Percentiles rank a stretch among this genome's conserved stretches.
Conservation (phyloP, 192 early-diverging fungal species). For the Chytriomyces sp. region DNA sequence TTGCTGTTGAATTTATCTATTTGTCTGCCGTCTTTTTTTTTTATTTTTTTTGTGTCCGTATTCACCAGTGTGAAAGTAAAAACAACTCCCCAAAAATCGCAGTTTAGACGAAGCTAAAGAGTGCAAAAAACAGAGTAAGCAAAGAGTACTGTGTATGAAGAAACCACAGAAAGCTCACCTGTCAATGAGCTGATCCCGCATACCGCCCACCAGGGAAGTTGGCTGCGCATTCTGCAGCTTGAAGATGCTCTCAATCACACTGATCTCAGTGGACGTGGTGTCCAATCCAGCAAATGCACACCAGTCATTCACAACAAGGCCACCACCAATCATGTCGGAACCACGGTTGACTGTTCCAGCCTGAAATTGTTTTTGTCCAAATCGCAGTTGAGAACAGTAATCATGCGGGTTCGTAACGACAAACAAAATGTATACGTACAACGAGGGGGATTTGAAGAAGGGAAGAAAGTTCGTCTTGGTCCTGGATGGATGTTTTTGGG, state of each 20-base stretch:
- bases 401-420: background rate
- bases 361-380: constrained; percentile 36
- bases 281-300: constrained; percentile 95
- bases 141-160: background rate
- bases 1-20: background rate
- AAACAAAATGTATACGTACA: constrained; percentile 31
- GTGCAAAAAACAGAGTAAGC: background rate
- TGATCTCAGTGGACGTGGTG: constrained; percentile 94
- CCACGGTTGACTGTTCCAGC: constrained; percentile 99
- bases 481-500: constrained; percentile 92
- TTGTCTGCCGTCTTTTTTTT: no score
- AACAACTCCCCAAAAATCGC: background rate
- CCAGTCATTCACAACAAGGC: constrained; percentile 99
- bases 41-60: no score
- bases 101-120: constrained; percentile 7
- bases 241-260: constrained; percentile 97
- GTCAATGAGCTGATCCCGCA: constrained; percentile 94
- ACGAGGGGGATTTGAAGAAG: constrained; percentile 96
- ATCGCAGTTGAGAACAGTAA: constrained; percentile 21
- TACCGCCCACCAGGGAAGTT: constrained; percentile 87
- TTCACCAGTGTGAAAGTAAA: background rate
- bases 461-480: constrained; percentile 97
- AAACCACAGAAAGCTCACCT: constrained; percentile 16
- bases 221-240: constrained; percentile 92
- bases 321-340: constrained; percentile 95